Evolutionary conservation across 495 filamentous ascomycete genomes (phyloP).

Genomic region (Aspergillus hancockii): DNA sequence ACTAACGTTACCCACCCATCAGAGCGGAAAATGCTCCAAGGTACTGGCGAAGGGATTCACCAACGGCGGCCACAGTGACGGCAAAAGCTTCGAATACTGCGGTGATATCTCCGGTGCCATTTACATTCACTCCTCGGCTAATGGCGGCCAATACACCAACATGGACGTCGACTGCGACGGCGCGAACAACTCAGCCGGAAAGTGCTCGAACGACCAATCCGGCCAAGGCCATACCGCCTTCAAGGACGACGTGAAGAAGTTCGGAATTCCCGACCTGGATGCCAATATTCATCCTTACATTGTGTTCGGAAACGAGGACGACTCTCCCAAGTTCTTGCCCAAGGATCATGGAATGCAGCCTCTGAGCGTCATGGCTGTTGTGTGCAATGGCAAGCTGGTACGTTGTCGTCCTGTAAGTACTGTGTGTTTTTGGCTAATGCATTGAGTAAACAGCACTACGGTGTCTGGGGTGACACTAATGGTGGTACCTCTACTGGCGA

Average conservation of each 20-base stretch:
- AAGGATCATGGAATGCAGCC: slow-evolving; percentile 53
- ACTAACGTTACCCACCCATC: background rate
- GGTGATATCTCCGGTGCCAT: slow-evolving; percentile 31
- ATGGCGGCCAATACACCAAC: slow-evolving; percentile 29
- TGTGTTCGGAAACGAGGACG: slow-evolving; percentile 61
- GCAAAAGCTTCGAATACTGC: slow-evolving; percentile 27
- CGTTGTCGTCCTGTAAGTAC: background rate
- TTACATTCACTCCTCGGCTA: slow-evolving; percentile 27
- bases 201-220: slow-evolving; percentile 50
- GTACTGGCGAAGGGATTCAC: slow-evolving; percentile 28
- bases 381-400: slow-evolving; percentile 58
- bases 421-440: background rate
- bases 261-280: slow-evolving; percentile 57
- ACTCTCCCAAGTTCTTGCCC: slow-evolving; percentile 45
- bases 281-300: slow-evolving; percentile 64
- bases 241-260: slow-evolving; percentile 41
- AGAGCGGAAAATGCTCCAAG: slow-evolving; percentile 28
- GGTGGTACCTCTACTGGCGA: slow-evolving; percentile 57
- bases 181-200: slow-evolving; percentile 44
- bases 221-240: slow-evolving; percentile 59
- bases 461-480: slow-evolving; percentile 69
- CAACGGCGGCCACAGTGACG: slow-evolving; percentile 18
- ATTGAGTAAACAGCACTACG: slow-evolving; percentile 49
- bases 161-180: slow-evolving; percentile 76
- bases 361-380: slow-evolving; percentile 63